Percentiles rank a stretch among this genome's conserved stretches.
These are phyloP conservation scores for Phoma herbarum DNA, from an alignment of 2,329 filamentous ascomycete species.

Conservation along the genomic window DNA sequence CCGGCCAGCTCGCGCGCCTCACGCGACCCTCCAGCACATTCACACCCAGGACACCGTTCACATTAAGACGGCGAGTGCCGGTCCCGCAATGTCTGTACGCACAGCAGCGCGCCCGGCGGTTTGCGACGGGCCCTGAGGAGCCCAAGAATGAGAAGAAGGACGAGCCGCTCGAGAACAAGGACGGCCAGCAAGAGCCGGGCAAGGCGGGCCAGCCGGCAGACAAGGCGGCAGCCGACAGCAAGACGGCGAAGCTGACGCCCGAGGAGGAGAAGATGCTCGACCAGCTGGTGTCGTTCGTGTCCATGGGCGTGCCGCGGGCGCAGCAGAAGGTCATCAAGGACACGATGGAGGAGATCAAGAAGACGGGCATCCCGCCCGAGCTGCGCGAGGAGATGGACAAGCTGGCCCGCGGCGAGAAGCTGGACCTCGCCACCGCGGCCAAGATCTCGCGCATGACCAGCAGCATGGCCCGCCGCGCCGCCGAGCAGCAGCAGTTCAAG, in stretches of 20 bases:
- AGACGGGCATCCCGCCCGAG: slow-evolving; percentile 74
- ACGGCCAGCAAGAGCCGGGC: slow-evolving; percentile 47
- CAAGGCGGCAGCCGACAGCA: slow-evolving; percentile 53
- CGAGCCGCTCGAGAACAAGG: slow-evolving; percentile 41
- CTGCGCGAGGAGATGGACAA: slow-evolving; percentile 70
- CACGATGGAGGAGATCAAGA: slow-evolving; percentile 69
- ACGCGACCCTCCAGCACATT: slow-evolving; percentile 65
- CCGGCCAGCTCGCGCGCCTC: slow-evolving; percentile 71
- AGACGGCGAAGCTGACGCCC: slow-evolving; percentile 58
- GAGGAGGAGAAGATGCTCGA: slow-evolving; percentile 68
- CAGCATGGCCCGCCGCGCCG: slow-evolving; percentile 63
- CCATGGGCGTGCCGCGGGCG: slow-evolving; percentile 67
- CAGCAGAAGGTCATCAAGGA: slow-evolving; percentile 68
- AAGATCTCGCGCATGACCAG: slow-evolving; percentile 67
- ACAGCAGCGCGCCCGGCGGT: slow-evolving; percentile 54
- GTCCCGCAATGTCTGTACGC: slow-evolving; percentile 55
- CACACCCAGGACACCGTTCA: slow-evolving; percentile 58
- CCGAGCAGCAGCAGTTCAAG: slow-evolving; percentile 47
- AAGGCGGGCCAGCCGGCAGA: slow-evolving; percentile 48
- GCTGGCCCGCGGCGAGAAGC: slow-evolving; percentile 57
- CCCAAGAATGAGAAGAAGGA: slow-evolving; percentile 45
- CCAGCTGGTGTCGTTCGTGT: slow-evolving; percentile 64
- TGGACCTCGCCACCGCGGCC: slow-evolving; percentile 66
- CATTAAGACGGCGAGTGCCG: slow-evolving; percentile 48
- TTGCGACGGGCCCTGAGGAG: slow-evolving; percentile 51